These are phyloP conservation scores for Hypoxylon sp. DNA, from an alignment of 2,329 filamentous ascomycete species.

Conservation along the genomic window DNA sequence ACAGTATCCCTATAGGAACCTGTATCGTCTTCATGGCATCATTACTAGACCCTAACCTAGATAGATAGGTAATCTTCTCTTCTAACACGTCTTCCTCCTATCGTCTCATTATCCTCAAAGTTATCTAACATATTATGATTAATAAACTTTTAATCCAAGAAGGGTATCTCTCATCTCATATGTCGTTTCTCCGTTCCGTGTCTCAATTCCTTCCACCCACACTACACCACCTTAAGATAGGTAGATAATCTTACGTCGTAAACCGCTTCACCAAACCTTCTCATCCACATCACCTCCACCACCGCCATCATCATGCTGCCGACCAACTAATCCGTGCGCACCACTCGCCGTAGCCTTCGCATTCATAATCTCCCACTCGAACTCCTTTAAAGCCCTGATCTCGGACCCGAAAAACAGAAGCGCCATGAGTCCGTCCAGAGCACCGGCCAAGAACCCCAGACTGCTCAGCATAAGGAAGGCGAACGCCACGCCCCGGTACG, in stretches of 20 bases:
- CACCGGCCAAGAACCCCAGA: constrained; percentile 81
- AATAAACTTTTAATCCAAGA: constrained; percentile 6
- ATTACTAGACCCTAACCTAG: constrained; percentile 24
- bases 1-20: constrained; percentile 35
- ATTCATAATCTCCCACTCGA: constrained; percentile 91
- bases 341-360: constrained; percentile 65
- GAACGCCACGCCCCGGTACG: constrained; percentile 82
- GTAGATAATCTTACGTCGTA: too few relatives aligned
- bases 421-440: constrained; percentile 87
- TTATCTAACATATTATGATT: constrained; percentile 1
- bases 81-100: not conserved
- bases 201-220: not conserved
- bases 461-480: constrained; percentile 84
- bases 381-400: constrained; percentile 86
- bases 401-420: constrained; percentile 90
- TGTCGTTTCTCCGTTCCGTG: not conserved
- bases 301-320: constrained; percentile 10
- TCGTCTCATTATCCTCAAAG: not conserved
- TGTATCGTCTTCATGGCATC: constrained; percentile 46
- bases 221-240: not conserved
- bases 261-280: constrained; percentile 38
- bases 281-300: constrained; percentile 39
- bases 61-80: constrained; percentile 18
- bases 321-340: constrained; percentile 37
- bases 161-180: constrained; percentile 1